Evolutionary conservation across 2,329 filamentous ascomycete genomes (phyloP), one percentile per base, ranked within the genome.

Genomic region (Beauveria pseudobassiana): DNA sequence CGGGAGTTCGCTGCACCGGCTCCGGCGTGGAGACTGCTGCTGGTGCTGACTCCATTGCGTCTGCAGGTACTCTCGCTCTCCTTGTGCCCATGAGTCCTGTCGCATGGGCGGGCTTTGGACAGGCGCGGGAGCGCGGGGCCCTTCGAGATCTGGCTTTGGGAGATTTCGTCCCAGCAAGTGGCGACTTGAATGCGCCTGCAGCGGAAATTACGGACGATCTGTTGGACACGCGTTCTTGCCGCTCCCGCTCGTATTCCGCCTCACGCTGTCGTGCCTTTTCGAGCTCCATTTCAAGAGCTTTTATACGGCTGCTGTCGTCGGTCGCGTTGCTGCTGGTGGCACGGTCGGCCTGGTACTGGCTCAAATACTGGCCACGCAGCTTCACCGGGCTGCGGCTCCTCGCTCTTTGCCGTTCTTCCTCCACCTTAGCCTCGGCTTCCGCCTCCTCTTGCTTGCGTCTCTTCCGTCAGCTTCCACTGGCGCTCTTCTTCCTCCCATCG

Each of bases 361-460:
- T 93, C 56, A 96, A 81, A 68, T 88, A 93, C 70, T 96, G 92
- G 2, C 92, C 92, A 63, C 87, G 88, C 24, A 96, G 79, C 64
- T 87, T 84, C 43, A 82, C 80, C 67, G 92, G 87, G 69, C 84
- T 87, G 64, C 84, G 81, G 51, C 79, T 82, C 63, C 85, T 82
- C 61, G 84, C 80, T 63, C 83, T 80, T 67, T 80, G 80, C 53
- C 88, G 83, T 69, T 93, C 89, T 63, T 87, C 80, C 54, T 84
- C 83, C 38, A 92, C 73, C 46, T 81, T 82, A 12, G 84, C 82
- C 68, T 92, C 87, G 2, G 87, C 84, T 65, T 89, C 89, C 40
- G 83, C 83, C 67, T 96, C 91, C 66, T 95, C 91, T 64, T 79
- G 79, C 63, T 84, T 81, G 54, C 89, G 83, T 65, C 82, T 82